phyloP scores from a whole-genome alignment of 2,329 filamentous ascomycete genomes.

The Dactylellina cionopaga region DNA sequence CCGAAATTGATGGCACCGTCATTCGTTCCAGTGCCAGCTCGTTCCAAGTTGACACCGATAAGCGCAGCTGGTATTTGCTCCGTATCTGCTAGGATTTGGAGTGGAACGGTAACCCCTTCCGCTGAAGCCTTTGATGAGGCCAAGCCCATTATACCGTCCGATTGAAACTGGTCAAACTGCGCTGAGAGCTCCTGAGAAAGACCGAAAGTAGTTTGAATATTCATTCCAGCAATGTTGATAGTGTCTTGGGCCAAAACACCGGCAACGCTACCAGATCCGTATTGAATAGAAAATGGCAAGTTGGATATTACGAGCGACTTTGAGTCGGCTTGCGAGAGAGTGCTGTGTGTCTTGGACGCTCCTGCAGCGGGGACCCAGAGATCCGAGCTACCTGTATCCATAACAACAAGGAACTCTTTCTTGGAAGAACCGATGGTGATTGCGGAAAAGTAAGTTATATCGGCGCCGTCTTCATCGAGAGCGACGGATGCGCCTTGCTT shows the following conservation, averaged over 20 bases:
- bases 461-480: constrained; percentile 7
- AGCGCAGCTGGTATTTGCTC: constrained; percentile 9
- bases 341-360: constrained; percentile 4
- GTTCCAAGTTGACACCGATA: constrained; percentile 67
- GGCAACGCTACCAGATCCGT: constrained; percentile 61
- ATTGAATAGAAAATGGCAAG: constrained; percentile 58
- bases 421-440: constrained; percentile 7
- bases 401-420: constrained; percentile 13
- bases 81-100: constrained; percentile 73
- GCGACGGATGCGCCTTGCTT: background rate
- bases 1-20: constrained; percentile 69
- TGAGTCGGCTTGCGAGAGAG: constrained; percentile 55
- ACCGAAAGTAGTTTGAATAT: constrained; percentile 57
- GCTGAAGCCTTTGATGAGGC: constrained; percentile 68
- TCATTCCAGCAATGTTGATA: constrained; percentile 59
- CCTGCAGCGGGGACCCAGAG: constrained; percentile 59
- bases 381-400: constrained; percentile 42
- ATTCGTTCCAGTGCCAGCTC: constrained; percentile 73
- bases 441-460: constrained; percentile 8
- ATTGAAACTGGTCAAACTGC: constrained; percentile 69
- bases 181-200: constrained; percentile 58
- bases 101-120: constrained; percentile 68
- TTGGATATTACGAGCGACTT: constrained; percentile 59
- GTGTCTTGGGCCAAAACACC: constrained; percentile 60
- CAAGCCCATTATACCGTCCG: constrained; percentile 76